These are phyloP conservation scores for Kokia cookei DNA, from an alignment of 441 rosid species.

Conservation along the genomic window DNA sequence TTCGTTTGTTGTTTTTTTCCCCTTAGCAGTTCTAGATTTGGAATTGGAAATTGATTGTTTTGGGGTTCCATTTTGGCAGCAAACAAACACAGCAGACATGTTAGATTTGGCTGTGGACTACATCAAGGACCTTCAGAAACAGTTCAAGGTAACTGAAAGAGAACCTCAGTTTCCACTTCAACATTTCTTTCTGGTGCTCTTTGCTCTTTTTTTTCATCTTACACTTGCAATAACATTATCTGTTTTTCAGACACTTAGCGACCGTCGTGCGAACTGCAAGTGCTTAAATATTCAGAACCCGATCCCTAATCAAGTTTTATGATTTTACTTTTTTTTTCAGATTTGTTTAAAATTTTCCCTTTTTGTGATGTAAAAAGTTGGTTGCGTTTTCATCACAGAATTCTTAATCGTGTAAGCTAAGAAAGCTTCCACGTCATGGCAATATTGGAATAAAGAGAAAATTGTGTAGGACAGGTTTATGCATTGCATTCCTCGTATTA, in stretches of 20 bases:
- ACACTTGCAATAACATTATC: constrained; percentile 20
- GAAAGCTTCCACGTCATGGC: not conserved
- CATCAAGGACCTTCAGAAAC: constrained; percentile 75
- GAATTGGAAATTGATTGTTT: not conserved
- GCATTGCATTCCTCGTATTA: not conserved
- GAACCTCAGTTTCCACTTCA: constrained; percentile 34
- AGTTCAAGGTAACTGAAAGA: constrained; percentile 61
- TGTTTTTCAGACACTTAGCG: constrained; percentile 41
- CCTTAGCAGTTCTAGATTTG: too few relatives aligned
- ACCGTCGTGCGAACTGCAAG: constrained; percentile 49
- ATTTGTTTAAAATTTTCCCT: not conserved
- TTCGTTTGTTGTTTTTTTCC: not conserved
- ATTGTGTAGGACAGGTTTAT: not conserved
- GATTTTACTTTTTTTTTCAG: not conserved
- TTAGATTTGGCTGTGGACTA: constrained; percentile 86
- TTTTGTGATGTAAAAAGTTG: not conserved
- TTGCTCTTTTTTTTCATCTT: constrained; percentile 40
- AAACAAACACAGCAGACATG: constrained; percentile 88
- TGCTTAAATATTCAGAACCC: constrained; percentile 34
- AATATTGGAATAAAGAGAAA: not conserved
- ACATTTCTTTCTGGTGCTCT: constrained; percentile 30
- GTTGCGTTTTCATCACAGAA: not conserved
- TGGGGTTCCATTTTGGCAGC: constrained; percentile 37
- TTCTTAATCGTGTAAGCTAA: not conserved
- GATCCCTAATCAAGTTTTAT: constrained; percentile 23